phyloP scores from a whole-genome alignment of 202 grass and related monocot species.

The Cymbopogon flexuosus region DNA sequence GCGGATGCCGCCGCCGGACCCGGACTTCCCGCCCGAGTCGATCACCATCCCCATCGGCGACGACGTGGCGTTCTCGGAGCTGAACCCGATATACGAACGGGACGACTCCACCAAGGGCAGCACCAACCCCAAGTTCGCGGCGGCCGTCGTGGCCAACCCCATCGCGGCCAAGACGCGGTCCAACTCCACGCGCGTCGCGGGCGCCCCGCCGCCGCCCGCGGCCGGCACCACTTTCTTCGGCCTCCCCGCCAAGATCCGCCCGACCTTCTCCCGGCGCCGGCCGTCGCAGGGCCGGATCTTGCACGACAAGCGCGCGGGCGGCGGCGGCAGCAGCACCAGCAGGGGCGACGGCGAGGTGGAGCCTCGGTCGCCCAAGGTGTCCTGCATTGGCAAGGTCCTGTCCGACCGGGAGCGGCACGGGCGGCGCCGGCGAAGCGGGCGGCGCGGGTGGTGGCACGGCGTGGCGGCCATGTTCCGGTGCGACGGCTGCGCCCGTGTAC shows the following conservation, averaged over 20 bases:
- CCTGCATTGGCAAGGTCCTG: constrained; percentile 86
- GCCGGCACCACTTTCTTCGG: constrained; percentile 41
- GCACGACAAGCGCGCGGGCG: constrained; percentile 41
- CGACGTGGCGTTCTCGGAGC: constrained; percentile 50
- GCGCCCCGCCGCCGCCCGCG: constrained; percentile 18
- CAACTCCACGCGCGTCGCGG: constrained; percentile 51
- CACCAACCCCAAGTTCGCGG: constrained; percentile 72
- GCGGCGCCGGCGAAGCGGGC: neutral
- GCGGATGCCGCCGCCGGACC: constrained; percentile 36
- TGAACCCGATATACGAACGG: constrained; percentile 81
- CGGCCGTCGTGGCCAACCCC: constrained; percentile 37
- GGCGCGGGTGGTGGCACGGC: constrained; percentile 27
- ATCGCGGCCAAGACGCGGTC: constrained; percentile 43
- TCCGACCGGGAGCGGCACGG: constrained; percentile 55
- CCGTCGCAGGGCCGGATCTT: constrained; percentile 48
- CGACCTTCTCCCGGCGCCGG: constrained; percentile 48
- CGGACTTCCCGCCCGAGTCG: constrained; percentile 69
- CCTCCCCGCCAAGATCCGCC: constrained; percentile 44
- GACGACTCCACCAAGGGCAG: constrained; percentile 80
- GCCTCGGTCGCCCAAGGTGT: constrained; percentile 86
- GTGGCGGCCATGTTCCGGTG: constrained; percentile 41
- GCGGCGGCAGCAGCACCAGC: neutral
- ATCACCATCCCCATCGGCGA: constrained; percentile 59
- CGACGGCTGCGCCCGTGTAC: constrained; percentile 24
- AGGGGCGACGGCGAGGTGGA: constrained; percentile 47